Base-by-base conservation (phyloP, 768 basidiomycete genomes). In the Amanita phalloides region DNA sequence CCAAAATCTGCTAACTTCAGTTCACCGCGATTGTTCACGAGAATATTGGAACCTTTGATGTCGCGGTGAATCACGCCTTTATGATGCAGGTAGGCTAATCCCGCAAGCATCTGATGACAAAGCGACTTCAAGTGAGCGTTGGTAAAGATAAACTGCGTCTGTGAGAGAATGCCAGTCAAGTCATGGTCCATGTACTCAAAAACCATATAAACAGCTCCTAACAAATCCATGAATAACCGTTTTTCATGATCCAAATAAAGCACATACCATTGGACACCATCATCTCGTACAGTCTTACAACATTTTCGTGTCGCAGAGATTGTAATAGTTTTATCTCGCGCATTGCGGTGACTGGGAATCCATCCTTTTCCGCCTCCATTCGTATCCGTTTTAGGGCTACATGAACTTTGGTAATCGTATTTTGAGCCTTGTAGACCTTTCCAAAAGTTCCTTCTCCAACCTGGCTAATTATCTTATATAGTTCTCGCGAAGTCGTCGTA, bases 171-270 rank as follows among this genome's bases (percentile, higher is more conserved):
- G 3, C 96, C 96, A 2, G 94, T 97, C 49, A 99, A 73, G 63
- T 99, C 96, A 63, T 98, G 95, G 60, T 99, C 93, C 90, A 96
- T 90, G 66, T 99, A 99, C 66, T 98, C 94, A 61, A 98, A 92
- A 36, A 99, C 95, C 96, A 99, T 99, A 68, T 91, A 95, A 38
- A 96, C 94, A 45, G 87, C 84, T 53, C 92, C 95, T 97, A 60
- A 4, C 14, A 45, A 51, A 54, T 25, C 37, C 38, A 55, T 54
- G 37, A 41, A 23, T 30, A 53, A 57, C 42, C 39, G 53, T 53
- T 11, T 3, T 20, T 55, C 13, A 32, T 26, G 28, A 42, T 26
- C 3, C 4, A 33, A 20, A 32, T 37, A 41, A 8, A 38, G 53
- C 39, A 41, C 78, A 57, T 59, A 93, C 96, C 93, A 58, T 90